These are phyloP conservation scores for Paracoccidioides brasiliensis DNA, from an alignment of 2,329 filamentous ascomycete genomes.

Conservation along the genomic window DNA sequence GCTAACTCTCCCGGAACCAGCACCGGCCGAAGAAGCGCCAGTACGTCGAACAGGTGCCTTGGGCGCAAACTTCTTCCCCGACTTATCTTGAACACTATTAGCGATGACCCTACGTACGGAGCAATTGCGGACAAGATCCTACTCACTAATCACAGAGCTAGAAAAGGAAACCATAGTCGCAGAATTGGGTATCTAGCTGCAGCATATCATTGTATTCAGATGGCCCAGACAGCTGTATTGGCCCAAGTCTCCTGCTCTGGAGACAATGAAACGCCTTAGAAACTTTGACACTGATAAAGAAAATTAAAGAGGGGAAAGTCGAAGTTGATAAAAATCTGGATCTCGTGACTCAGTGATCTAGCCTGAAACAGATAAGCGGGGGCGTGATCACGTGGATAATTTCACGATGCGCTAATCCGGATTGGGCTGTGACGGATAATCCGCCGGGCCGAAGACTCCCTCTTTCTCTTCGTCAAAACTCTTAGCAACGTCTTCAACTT, in stretches of 20 bases:
- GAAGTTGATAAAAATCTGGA: no score
- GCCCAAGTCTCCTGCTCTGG: not conserved
- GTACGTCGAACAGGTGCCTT: slow-evolving; percentile 50
- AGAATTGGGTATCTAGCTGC: not conserved
- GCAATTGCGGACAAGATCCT: slow-evolving; percentile 5
- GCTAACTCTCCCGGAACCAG: slow-evolving; percentile 25
- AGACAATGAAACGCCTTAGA: not conserved
- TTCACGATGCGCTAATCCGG: no score
- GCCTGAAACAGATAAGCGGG: no score
- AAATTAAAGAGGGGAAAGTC: no score
- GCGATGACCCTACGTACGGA: slow-evolving; percentile 5
- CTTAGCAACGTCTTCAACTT: no score
- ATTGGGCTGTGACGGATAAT: no score
- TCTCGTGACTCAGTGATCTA: not conserved
- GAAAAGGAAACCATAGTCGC: slow-evolving; percentile 37
- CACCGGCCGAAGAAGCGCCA: slow-evolving; percentile 10
- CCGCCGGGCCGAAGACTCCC: no score
- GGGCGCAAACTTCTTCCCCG: slow-evolving; percentile 65
- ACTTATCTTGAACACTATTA: slow-evolving; percentile 37
- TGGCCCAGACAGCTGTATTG: not conserved
- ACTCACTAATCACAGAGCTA: slow-evolving; percentile 41
- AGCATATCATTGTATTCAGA: not conserved
- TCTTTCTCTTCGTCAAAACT: no score
- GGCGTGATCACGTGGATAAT: no score
- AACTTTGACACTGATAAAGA: no score